These are phyloP conservation scores for Globisporangium perplexum DNA, from an alignment of 352 stramenopile species.

Conservation along the genomic window DNA sequence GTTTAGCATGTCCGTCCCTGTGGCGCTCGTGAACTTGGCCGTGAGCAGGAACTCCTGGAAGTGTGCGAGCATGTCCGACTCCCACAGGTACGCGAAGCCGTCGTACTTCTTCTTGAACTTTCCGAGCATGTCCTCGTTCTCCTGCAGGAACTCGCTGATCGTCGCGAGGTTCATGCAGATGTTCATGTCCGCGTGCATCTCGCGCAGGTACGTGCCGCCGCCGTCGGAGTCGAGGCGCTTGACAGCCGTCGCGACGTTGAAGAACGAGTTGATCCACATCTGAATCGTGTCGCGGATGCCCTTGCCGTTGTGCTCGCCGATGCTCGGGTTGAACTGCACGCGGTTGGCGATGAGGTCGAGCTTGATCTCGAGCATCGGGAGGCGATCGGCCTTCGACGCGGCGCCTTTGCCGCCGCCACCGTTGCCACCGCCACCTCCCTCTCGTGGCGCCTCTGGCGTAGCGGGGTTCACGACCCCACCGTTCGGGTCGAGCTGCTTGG, in stretches of 20 bases:
- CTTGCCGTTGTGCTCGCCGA: conserved; percentile 90
- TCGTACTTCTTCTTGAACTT: conserved; percentile 95
- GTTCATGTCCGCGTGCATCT: conserved; percentile 95
- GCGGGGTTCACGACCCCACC: conserved; percentile 26
- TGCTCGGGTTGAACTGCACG: conserved; percentile 84
- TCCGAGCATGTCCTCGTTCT: conserved; percentile 91
- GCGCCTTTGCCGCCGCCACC: conserved; percentile 27
- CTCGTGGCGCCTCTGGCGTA: conserved; percentile 14
- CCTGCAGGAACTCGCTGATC: conserved; percentile 90
- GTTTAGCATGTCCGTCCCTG: conserved; percentile 88
- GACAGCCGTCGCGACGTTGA: conserved; percentile 93
- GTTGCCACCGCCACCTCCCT: conserved; percentile 14
- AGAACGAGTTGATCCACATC: conserved; percentile 96
- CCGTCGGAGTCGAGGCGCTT: conserved; percentile 93
- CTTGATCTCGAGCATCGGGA: conserved; percentile 97
- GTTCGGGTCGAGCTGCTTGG: conserved; percentile 92
- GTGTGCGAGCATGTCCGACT: conserved; percentile 88
- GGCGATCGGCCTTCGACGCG: conserved; percentile 30
- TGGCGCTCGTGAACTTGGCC: conserved; percentile 50
- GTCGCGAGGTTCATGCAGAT: conserved; percentile 93
- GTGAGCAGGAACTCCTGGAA: conserved; percentile 92
- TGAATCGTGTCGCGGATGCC: conserved; percentile 94
- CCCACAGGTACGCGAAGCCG: conserved; percentile 95
- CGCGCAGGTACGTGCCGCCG: conserved; percentile 95
- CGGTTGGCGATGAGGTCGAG: conserved; percentile 90